Evolutionary conservation across 257 asterid species (phyloP).

Genomic region (Ilex asprella): DNA sequence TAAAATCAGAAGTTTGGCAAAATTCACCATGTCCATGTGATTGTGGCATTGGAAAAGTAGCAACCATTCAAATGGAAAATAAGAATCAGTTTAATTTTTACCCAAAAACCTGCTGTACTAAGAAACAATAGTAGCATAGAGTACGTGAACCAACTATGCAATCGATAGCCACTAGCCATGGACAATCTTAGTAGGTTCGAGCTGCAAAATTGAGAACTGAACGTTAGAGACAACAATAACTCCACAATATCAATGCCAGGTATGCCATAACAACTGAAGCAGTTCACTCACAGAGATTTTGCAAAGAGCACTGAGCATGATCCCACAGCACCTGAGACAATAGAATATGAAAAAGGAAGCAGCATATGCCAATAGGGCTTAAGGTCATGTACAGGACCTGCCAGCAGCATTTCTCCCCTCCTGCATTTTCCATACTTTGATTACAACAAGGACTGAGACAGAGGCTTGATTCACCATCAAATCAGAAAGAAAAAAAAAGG

Average conservation of each 20-base stretch:
- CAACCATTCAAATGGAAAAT: slow-evolving; percentile 10
- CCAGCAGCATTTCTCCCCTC: slow-evolving; percentile 66
- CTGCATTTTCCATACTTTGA: slow-evolving; percentile 36
- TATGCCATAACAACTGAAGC: slow-evolving; percentile 12
- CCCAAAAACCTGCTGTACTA: slow-evolving; percentile 99
- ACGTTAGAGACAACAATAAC: slow-evolving; percentile 15
- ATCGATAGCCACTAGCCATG: slow-evolving; percentile 65
- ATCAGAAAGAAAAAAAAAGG: slow-evolving; percentile 5
- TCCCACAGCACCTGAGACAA: slow-evolving; percentile 96
- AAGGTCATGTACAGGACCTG: slow-evolving; percentile 54
- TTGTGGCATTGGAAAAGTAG: background rate
- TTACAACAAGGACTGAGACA: slow-evolving; percentile 14
- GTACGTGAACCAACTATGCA: slow-evolving; percentile 97
- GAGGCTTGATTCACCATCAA: slow-evolving; percentile 3
- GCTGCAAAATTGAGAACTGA: slow-evolving; percentile 37
- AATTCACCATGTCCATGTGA: slow-evolving; percentile 5
- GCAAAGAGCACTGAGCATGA: slow-evolving; percentile 95
- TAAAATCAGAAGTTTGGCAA: slow-evolving; percentile 12
- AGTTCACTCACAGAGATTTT: slow-evolving; percentile 71
- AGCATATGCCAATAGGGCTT: slow-evolving; percentile 83
- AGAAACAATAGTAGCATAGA: slow-evolving; percentile 77
- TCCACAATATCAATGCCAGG: slow-evolving; percentile 11
- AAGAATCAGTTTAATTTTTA: slow-evolving; percentile 20
- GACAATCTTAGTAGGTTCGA: slow-evolving; percentile 87
- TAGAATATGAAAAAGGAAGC: slow-evolving; percentile 90